phyloP scores from a whole-genome alignment of 163 green algal genomes.

The Chlorella variabilis region DNA sequence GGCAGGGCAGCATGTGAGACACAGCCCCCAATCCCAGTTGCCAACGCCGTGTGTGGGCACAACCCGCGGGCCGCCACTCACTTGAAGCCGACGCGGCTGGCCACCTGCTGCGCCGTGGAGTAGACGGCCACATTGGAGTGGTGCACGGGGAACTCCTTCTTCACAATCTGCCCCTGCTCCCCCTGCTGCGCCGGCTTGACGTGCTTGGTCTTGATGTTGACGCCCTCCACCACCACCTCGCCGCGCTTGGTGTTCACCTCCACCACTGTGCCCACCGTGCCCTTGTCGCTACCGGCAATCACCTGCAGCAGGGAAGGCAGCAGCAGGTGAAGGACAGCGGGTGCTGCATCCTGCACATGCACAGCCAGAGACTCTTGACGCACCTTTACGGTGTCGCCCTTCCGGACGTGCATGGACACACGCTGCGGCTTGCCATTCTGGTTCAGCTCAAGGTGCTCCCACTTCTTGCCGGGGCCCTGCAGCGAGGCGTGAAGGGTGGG shows the following conservation, averaged over 20 bases:
- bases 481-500: neutral
- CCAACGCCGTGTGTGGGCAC: too few relatives aligned
- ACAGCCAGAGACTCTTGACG: neutral
- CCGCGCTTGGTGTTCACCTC: constrained; percentile 85
- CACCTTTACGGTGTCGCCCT: constrained; percentile 89
- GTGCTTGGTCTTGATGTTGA: constrained; percentile 95
- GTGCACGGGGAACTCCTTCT: constrained; percentile 91
- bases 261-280: constrained; percentile 88
- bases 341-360: too few relatives aligned
- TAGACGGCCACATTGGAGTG: constrained; percentile 98
- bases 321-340: too few relatives aligned
- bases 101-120: constrained; percentile 53
- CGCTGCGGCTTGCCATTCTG: constrained; percentile 85
- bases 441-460: constrained; percentile 85
- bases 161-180: constrained; percentile 88
- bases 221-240: constrained; percentile 88
- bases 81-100: constrained; percentile 31
- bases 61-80: neutral
- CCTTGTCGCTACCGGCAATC: constrained; percentile 95
- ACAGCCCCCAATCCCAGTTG: too few relatives aligned
- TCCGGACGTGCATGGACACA: constrained; percentile 89
- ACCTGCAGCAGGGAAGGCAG: constrained; percentile 63
- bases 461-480: constrained; percentile 85
- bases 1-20: too few relatives aligned
- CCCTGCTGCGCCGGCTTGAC: constrained; percentile 76